These are phyloP conservation scores for Blastocystis hominis DNA, from an alignment of 352 stramenopile species.

Conservation along the genomic window DNA sequence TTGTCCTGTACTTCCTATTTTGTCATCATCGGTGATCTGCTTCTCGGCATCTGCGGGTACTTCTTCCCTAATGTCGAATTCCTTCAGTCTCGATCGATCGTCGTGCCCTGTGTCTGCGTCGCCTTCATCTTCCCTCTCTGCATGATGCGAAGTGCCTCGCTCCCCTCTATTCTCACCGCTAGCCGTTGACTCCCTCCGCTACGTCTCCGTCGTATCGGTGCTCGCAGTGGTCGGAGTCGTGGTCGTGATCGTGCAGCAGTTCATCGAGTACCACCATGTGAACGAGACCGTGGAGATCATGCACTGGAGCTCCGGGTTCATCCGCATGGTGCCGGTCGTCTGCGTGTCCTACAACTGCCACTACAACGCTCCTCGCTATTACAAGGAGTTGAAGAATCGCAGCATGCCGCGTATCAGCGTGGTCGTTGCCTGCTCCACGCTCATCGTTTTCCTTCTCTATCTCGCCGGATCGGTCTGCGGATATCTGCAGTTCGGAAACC, in stretches of 20 bases:
- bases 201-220: conserved; percentile 15
- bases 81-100: background rate
- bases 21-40: conserved; percentile 33
- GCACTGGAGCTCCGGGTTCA: background rate
- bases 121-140: conserved; percentile 25
- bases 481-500: conserved; percentile 37
- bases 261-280: conserved; percentile 19
- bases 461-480: background rate
- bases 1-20: conserved; percentile 32
- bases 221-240: conserved; percentile 4
- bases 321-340: conserved; percentile 21
- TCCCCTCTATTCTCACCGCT: background rate
- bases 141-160: background rate
- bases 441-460: conserved; percentile 48
- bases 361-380: conserved; percentile 52
- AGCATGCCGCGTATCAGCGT: background rate
- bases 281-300: conserved; percentile 25
- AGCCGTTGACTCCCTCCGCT: conserved; percentile 5
- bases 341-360: conserved; percentile 54
- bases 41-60: background rate
- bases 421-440: background rate
- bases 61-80: background rate
- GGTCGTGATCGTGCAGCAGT: conserved; percentile 28
- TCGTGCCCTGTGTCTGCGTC: background rate
- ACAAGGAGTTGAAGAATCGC: conserved; percentile 50